A percentile compares a stretch with the other conserved stretches of the same genome.
Conservation (phyloP, 2,329 filamentous ascomycete genomes). For the Leptographium radiaticola region DNA sequence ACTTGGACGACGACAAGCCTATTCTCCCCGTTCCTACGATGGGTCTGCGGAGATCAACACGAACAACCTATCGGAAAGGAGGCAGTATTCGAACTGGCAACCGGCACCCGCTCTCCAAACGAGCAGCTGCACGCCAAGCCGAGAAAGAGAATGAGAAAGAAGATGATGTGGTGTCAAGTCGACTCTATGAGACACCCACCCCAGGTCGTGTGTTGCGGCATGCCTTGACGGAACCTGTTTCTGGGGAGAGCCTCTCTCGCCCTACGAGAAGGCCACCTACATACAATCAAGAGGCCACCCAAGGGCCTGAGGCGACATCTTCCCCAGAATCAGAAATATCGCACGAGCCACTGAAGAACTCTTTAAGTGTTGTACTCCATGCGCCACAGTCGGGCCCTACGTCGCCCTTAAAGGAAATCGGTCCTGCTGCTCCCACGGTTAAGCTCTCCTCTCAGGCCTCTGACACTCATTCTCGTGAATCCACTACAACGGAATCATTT, state of each 20-base stretch:
- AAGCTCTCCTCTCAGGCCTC: not conserved
- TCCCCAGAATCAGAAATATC: not conserved
- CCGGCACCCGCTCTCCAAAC: slow-evolving; percentile 60
- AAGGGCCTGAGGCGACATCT: not conserved
- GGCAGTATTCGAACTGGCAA: slow-evolving; percentile 76
- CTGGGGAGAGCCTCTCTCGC: slow-evolving; percentile 23
- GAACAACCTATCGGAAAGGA: slow-evolving; percentile 76
- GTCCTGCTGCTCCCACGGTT: not conserved
- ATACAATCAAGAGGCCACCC: slow-evolving; percentile 8
- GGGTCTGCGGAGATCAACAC: slow-evolving; percentile 76
- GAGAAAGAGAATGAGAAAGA: slow-evolving; percentile 43
- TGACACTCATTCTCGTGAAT: not conserved
- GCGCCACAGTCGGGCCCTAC: not conserved
- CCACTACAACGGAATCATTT: slow-evolving; percentile 7
- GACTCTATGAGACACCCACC: slow-evolving; percentile 30
- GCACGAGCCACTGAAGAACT: not conserved
- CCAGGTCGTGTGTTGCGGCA: slow-evolving; percentile 40
- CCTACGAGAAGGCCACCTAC: not conserved
- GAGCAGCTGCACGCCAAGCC: slow-evolving; percentile 47
- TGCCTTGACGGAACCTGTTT: slow-evolving; percentile 57
- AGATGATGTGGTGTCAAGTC: slow-evolving; percentile 14
- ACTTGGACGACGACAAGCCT: slow-evolving; percentile 57
- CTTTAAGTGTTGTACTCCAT: slow-evolving; percentile 11
- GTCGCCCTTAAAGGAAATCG: not conserved
- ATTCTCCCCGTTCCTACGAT: slow-evolving; percentile 69